phyloP scores from a whole-genome alignment of 306 rosid genomes.

The Corylus avellana region DNA sequence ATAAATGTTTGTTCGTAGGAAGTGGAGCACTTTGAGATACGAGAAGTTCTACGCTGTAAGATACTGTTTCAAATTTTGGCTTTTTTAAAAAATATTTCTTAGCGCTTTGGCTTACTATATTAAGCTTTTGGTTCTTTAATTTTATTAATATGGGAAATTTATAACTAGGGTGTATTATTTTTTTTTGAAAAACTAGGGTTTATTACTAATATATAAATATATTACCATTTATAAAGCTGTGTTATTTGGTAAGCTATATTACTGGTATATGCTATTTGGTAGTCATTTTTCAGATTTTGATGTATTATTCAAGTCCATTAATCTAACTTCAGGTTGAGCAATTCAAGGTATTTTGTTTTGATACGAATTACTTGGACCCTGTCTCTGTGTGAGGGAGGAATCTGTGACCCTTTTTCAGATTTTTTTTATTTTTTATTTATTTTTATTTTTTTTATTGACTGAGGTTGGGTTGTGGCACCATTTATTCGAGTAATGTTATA shows the following conservation, averaged over 20 bases:
- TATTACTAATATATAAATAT: neutral
- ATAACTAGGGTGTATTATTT: neutral
- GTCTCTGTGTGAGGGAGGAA: neutral
- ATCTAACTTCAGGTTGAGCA: neutral
- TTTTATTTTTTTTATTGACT: too few species aligned
- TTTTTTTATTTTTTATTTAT: too few species aligned
- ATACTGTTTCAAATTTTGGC: neutral
- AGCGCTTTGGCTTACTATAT: neutral
- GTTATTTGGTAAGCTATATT: neutral
- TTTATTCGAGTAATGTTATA: too few species aligned
- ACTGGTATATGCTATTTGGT: neutral
- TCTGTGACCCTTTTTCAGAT: neutral
- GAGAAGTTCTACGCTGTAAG: slow-evolving; percentile 91
- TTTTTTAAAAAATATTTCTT: neutral
- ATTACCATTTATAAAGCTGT: neutral
- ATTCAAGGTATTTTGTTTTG: neutral
- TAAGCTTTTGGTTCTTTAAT: neutral
- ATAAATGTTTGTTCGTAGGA: slow-evolving; percentile 44
- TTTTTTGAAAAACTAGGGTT: too few species aligned
- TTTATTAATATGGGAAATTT: neutral
- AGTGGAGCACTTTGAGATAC: slow-evolving; percentile 87
- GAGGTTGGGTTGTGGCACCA: too few species aligned
- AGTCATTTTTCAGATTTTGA: neutral
- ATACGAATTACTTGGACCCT: too few species aligned
- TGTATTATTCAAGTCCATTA: neutral